Conservation (phyloP, 202 grass and related monocot species). For the Musa balbisiana region DNA sequence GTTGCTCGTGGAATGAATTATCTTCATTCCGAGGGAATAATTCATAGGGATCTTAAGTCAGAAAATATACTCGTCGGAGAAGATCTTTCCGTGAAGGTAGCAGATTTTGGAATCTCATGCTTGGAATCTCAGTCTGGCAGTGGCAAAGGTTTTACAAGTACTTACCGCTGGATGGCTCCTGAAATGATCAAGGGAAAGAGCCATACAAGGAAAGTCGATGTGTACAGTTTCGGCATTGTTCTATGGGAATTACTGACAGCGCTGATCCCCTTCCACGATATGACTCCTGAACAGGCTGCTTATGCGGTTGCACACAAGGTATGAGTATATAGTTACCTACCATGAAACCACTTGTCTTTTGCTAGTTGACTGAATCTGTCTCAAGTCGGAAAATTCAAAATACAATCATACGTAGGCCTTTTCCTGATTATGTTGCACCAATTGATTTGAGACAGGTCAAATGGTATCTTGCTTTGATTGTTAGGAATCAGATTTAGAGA, state of each 20-base stretch:
- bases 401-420: background rate
- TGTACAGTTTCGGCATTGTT: slow-evolving; percentile 91
- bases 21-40: slow-evolving; percentile 81
- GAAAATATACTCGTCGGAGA: slow-evolving; percentile 88
- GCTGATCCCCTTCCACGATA: slow-evolving; percentile 73
- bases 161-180: slow-evolving; percentile 94
- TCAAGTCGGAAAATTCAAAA: background rate
- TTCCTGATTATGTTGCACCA: too few relatives aligned
- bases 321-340: slow-evolving; percentile 14
- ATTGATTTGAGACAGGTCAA: too few relatives aligned
- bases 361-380: background rate
- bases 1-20: slow-evolving; percentile 93
- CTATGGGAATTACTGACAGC: slow-evolving; percentile 91
- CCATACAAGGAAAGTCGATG: slow-evolving; percentile 88
- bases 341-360: background rate
- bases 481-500: too few relatives aligned
- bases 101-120: slow-evolving; percentile 96
- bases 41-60: slow-evolving; percentile 94
- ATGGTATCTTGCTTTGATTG: too few relatives aligned
- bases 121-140: slow-evolving; percentile 83
- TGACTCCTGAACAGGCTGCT: slow-evolving; percentile 90
- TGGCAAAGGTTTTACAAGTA: slow-evolving; percentile 82
- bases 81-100: slow-evolving; percentile 88
- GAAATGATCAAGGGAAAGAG: slow-evolving; percentile 93
- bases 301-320: slow-evolving; percentile 92